Base-by-base conservation (phyloP, 1,284 basidiomycete genomes). In the Phellinidium pouzarii region DNA sequence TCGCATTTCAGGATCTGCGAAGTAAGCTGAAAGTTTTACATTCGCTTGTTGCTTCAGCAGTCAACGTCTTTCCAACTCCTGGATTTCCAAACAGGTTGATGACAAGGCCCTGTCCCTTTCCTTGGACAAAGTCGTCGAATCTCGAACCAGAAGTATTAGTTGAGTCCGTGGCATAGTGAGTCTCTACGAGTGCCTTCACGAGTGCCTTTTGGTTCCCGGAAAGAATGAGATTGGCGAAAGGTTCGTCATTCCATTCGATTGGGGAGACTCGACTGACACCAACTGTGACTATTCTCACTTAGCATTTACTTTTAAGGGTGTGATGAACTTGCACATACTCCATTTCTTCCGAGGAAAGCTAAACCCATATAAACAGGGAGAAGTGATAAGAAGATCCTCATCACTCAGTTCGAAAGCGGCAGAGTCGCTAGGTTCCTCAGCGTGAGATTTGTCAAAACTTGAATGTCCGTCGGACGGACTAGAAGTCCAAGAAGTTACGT, bases 121-220 rank as follows among this genome's bases (percentile, higher is more conserved):
- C 79, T 59, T 76, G 73, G 58, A 82, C 76, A 59, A 82, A 81
- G 60, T 82, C 79, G 56, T 82, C 79, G 59, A 81, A 79, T n/a
- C 73, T 73, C 27, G n/a, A n/a, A n/a, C n/a, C n/a, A n/a, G n/a
- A n/a, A n/a, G 31, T 34, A 34, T 46, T 25, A 2, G 27, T 14
- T 6, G 75, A 60, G 11, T n/a, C n/a, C 14, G n/a, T 19, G 19
- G 29, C 65, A 17, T 40, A 73, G 59, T 82, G 79, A 1, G 78
- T 75, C 58, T 80, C 78, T 7, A 81, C 75, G 3, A 82, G 72
- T 0, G 78, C 78, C 44, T 74, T 75, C 7, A 82, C 67, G 4
- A 82, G 71, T 11, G 70, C 64, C 65, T 81, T 82, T 43, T 74
- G 70, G 38, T 70, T 71, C 0, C 65, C 58, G 0, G 78, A 76